These are phyloP conservation scores for Podaxis carcinomalis DNA, from an alignment of 768 basidiomycete genomes.

Conservation along the genomic window DNA sequence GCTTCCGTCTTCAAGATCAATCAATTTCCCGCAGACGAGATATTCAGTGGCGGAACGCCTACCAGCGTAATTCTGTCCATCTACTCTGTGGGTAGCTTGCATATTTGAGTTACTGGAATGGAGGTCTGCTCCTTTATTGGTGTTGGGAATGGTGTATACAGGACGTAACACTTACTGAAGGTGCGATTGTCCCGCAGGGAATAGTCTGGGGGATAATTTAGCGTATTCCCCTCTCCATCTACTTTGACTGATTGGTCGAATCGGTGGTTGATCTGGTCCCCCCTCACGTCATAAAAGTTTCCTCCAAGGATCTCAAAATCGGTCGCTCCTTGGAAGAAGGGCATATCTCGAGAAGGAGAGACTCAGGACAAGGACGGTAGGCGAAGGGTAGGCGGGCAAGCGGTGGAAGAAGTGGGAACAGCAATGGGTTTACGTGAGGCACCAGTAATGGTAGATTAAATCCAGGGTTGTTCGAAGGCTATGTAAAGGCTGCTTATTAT, in stretches of 20 bases:
- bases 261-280: background rate
- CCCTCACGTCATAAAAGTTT: background rate
- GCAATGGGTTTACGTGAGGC: background rate
- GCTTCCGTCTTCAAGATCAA: background rate
- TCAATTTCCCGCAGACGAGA: background rate
- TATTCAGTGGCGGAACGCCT: background rate
- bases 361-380: background rate
- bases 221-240: background rate
- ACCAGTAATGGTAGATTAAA: background rate
- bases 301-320: constrained; percentile 4
- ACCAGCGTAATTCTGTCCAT: background rate
- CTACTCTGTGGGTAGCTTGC: background rate
- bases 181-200: background rate
- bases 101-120: background rate
- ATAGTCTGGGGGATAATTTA: background rate
- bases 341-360: background rate
- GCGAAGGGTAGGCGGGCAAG: background rate
- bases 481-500: background rate
- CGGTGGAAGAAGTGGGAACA: background rate
- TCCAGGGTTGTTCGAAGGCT: background rate
- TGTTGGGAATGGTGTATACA: background rate
- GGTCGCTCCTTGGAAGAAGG: constrained; percentile 2
- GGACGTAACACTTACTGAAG: background rate
- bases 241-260: background rate
- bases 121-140: background rate